Evolutionary conservation across 441 rosid genomes (phyloP).

Genomic region (Aleurites moluccanus): DNA sequence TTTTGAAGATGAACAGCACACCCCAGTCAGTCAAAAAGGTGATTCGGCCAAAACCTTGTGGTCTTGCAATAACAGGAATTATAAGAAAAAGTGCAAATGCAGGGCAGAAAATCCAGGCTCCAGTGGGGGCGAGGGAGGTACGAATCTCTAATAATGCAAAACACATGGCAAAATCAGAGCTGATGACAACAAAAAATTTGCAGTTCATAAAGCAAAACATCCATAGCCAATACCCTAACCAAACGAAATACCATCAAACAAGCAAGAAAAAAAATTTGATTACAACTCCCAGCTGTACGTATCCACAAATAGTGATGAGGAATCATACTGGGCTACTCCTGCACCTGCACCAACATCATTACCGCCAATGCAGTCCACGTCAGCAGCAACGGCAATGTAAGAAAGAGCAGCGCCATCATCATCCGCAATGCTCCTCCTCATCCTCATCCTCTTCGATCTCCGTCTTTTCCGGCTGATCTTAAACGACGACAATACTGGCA

Average conservation of each 20-base stretch:
- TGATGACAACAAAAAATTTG: neutral
- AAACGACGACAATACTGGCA: slow-evolving; percentile 7
- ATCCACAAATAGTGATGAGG: slow-evolving; percentile 3
- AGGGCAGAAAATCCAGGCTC: neutral
- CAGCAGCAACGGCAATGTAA: neutral
- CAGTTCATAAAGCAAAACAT: neutral
- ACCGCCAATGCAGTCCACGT: neutral
- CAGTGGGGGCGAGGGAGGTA: neutral
- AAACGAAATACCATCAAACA: neutral
- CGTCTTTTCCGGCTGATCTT: slow-evolving; percentile 12
- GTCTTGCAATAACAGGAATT: neutral
- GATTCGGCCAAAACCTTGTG: neutral
- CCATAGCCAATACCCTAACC: neutral
- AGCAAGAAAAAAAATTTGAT: neutral
- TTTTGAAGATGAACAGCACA: too few species aligned
- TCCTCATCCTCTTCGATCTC: slow-evolving; percentile 10
- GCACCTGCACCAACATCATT: neutral
- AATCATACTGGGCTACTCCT: neutral
- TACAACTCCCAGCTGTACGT: slow-evolving; percentile 17
- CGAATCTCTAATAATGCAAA: neutral
- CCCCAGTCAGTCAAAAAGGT: neutral
- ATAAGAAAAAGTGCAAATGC: neutral
- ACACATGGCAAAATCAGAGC: neutral
- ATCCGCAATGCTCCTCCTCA: neutral
- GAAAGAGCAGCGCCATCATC: neutral